Base-by-base conservation (phyloP, 257 asterid species). In the Lavandula angustifolia region DNA sequence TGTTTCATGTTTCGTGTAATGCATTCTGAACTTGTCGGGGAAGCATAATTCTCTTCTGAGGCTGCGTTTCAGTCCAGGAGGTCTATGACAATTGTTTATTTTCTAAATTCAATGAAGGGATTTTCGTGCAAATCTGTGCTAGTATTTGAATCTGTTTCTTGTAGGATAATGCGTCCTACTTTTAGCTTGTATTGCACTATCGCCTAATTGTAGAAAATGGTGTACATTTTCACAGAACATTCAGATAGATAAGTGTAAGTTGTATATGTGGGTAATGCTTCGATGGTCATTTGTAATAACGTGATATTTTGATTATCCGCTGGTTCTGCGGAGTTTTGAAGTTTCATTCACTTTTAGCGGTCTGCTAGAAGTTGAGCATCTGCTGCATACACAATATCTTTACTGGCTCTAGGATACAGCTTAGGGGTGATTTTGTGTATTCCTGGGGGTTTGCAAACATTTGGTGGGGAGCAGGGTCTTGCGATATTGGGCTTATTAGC, bases 231-330 rank as follows among this genome's bases (percentile, higher is more conserved):
- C 18, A 12, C 13, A 6, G 9, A 41, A 17, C 32, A 38, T 32
- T 40, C 46, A 18, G 67, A 41, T 31, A 55, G 44, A 16, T 5
- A 54, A n/a, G 0, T 46, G 9, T 9, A 42, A 10, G 48, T 9
- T n/a, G 35, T 46, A 33, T 55, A 17, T 12, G 58, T 70, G 52
- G 34, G 13, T 37, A 47, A 38, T 68, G 46, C 8, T 38, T 49
- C 12, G 55, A 41, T 51, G 59, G 3, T 50, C 46, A 3, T 50
- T 58, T 40, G 35, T 8, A 38, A 56, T 54, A 22, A 48, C 46
- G 6, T 49, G 64, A 72, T 49, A 14, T 13, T 22, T 53, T 37
- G 29, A 9, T 9, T 72, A 18, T 12, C 7, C n/a, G 31, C 17
- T 18, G 60, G 22, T 54, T 70, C 55, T 18, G 22, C 60, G 22